These are phyloP conservation scores for Fusarium staphyleae DNA, from an alignment of 2,329 filamentous ascomycete genomes.

Conservation along the genomic window DNA sequence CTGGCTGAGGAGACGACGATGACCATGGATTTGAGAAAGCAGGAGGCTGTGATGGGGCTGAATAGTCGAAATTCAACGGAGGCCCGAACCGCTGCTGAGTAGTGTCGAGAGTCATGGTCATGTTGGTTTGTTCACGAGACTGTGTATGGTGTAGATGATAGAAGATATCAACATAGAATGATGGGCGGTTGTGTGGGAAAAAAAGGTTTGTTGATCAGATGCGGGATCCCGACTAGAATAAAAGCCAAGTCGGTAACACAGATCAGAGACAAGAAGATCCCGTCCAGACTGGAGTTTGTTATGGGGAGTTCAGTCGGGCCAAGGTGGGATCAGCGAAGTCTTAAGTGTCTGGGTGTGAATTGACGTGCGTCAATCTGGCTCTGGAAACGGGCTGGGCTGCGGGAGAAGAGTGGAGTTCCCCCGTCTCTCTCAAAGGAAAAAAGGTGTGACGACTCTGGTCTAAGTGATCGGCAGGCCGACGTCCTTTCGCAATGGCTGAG, in stretches of 20 bases:
- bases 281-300: constrained; percentile 43
- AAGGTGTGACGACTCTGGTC: constrained; percentile 60
- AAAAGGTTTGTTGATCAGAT: constrained; percentile 59
- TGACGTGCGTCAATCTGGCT: constrained; percentile 51
- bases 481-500: constrained; percentile 57
- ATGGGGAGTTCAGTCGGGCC: constrained; percentile 44
- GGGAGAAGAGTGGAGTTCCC: constrained; percentile 49
- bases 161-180: constrained; percentile 36
- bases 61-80: constrained; percentile 80
- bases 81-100: constrained; percentile 82
- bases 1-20: constrained; percentile 51
- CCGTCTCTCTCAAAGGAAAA: constrained; percentile 43
- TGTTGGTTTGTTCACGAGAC: constrained; percentile 54
- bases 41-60: constrained; percentile 58
- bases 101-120: constrained; percentile 95
- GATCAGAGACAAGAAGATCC: constrained; percentile 51
- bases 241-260: constrained; percentile 56
- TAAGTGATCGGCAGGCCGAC: constrained; percentile 63
- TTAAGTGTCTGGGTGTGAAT: constrained; percentile 60
- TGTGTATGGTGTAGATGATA: constrained; percentile 23
- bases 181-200: constrained; percentile 32
- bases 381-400: constrained; percentile 49
- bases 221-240: constrained; percentile 55
- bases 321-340: constrained; percentile 65
- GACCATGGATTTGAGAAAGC: constrained; percentile 94